phyloP scores from a whole-genome alignment of 768 basidiomycete species.

The Auricularia heimuer region DNA sequence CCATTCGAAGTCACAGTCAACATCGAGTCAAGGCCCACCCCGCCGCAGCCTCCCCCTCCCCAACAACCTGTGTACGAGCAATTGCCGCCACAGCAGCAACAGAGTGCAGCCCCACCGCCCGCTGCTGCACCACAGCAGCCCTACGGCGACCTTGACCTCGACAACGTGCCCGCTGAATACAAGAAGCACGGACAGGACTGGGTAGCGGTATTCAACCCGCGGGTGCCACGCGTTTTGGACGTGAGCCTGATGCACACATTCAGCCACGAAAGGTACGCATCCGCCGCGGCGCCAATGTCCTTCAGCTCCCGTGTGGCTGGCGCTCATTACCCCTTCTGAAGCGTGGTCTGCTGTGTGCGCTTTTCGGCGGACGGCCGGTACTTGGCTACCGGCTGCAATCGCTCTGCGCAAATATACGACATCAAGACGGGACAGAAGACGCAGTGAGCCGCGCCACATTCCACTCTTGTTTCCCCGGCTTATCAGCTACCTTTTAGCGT shows the following conservation, averaged over 20 bases:
- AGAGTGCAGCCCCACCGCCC: too few relatives aligned
- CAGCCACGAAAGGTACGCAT: constrained; percentile 35
- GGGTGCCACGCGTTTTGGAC: constrained; percentile 38
- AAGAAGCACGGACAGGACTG: constrained; percentile 41
- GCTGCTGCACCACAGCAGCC: neutral
- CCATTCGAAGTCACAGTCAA: neutral
- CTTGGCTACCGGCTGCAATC: constrained; percentile 93
- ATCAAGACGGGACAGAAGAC: constrained; percentile 77
- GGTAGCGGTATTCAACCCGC: constrained; percentile 44
- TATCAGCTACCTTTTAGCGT: constrained; percentile 35
- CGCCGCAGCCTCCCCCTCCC: neutral
- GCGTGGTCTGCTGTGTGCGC: constrained; percentile 82
- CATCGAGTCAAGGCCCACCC: constrained; percentile 1
- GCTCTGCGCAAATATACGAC: constrained; percentile 92
- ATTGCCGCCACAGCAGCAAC: neutral
- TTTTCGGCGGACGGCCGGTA: constrained; percentile 91
- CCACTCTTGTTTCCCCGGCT: neutral
- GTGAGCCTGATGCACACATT: constrained; percentile 34
- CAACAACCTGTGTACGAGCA: neutral
- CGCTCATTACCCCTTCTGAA: constrained; percentile 14
- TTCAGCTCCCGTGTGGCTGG: too few relatives aligned
- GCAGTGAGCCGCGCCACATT: constrained; percentile 41
- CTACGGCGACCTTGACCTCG: constrained; percentile 17
- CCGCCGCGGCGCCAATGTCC: neutral
- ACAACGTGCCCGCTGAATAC: constrained; percentile 12